Percentiles rank a stretch among this genome's conserved stretches.
phyloP scores from a whole-genome alignment of 768 basidiomycete genomes.

The Phanerochaete carnosa region DNA sequence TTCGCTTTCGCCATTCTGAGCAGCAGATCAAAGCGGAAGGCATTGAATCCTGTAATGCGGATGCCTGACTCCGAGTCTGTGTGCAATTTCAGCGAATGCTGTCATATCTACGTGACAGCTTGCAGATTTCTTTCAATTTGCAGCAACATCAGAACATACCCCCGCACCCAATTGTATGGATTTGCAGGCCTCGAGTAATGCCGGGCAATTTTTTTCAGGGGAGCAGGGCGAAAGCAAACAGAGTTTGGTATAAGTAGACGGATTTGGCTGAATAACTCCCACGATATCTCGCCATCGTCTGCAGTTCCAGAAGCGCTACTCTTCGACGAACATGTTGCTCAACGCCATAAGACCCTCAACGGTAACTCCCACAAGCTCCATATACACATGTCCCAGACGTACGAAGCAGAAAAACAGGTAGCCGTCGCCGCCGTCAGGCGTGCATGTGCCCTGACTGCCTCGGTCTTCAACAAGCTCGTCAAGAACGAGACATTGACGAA shows the following conservation, averaged over 20 bases:
- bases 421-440: conserved; percentile 85
- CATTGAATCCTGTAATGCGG: no score
- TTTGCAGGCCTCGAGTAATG: no score
- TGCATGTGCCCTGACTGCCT: conserved; percentile 78
- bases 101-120: no score
- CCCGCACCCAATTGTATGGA: no score
- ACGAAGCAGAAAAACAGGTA: conserved; percentile 70
- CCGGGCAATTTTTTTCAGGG: no score
- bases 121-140: no score
- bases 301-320: neutral
- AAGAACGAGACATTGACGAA: conserved; percentile 86
- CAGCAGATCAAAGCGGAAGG: no score
- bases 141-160: no score
- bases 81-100: no score
- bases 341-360: conserved; percentile 1
- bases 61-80: no score
- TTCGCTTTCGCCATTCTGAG: no score
- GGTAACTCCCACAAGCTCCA: neutral
- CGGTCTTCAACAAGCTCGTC: conserved; percentile 83
- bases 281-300: neutral
- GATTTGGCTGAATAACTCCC: neutral
- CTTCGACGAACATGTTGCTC: conserved; percentile 1
- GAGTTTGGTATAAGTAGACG: neutral
- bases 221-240: no score
- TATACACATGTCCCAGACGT: conserved; percentile 47